Evolutionary conservation across 2,329 filamentous ascomycete species (phyloP).

Genomic region (Colletotrichum musae): DNA sequence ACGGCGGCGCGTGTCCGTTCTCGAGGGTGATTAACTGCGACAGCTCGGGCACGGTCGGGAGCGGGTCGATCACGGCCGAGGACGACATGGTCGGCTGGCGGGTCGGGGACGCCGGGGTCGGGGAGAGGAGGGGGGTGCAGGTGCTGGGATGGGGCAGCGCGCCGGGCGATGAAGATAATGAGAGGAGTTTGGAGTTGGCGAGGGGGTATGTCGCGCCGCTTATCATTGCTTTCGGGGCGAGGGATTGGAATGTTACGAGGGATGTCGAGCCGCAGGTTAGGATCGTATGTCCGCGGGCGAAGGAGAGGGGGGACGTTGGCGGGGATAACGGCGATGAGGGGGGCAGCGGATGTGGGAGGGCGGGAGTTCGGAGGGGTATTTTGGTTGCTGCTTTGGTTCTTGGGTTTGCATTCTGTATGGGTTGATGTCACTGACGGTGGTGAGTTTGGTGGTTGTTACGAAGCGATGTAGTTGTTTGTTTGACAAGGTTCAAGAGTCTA

Average conservation of each 20-base stretch:
- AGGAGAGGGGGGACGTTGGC: constrained; percentile 1
- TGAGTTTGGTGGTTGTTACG: not conserved
- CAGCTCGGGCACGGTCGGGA: not conserved
- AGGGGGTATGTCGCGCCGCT: not conserved
- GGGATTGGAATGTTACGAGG: not conserved
- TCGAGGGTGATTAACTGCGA: not conserved
- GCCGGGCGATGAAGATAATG: not conserved
- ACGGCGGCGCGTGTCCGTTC: not conserved
- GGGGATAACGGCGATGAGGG: not conserved
- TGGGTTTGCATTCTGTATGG: not conserved
- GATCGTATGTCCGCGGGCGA: not conserved
- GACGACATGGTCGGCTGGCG: not conserved
- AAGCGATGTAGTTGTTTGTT: not conserved
- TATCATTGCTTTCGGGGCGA: not conserved
- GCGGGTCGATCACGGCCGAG: not conserved
- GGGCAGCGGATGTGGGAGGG: not conserved
- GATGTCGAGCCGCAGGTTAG: not conserved
- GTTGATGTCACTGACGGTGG: not conserved
- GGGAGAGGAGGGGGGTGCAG: not conserved
- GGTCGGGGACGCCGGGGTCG: not conserved
- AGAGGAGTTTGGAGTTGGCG: not conserved
- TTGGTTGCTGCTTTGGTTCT: not conserved
- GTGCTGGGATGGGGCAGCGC: not conserved
- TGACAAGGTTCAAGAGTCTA: not conserved
- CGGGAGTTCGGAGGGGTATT: not conserved